Evolutionary conservation across 2,329 filamentous ascomycete species (phyloP).

Genomic region (Microsporum ferrugineum): DNA sequence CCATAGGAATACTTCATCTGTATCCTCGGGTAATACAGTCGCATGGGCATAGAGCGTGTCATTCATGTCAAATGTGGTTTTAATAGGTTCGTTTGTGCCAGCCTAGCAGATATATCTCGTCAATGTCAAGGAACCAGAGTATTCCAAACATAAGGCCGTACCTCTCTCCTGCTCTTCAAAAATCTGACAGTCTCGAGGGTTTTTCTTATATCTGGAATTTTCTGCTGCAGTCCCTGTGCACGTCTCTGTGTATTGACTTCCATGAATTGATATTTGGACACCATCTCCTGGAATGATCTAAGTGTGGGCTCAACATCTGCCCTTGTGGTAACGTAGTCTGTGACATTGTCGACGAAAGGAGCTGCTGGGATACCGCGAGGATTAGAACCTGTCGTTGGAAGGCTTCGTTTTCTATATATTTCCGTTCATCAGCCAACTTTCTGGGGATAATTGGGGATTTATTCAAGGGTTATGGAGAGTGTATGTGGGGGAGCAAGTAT

Average conservation of each 20-base stretch:
- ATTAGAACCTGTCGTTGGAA: conserved; percentile 23
- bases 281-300: conserved; percentile 37
- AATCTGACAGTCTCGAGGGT: conserved; percentile 87
- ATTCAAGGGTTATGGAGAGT: neutral
- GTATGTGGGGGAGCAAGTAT: conserved; percentile 8
- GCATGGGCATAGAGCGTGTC: conserved; percentile 91
- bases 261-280: conserved; percentile 99
- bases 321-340: conserved; percentile 36
- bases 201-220: conserved; percentile 95
- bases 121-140: neutral
- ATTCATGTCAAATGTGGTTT: conserved; percentile 92
- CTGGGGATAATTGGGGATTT: neutral
- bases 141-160: conserved; percentile 26
- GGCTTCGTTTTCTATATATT: neutral
- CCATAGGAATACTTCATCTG: conserved; percentile 87
- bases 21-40: conserved; percentile 58
- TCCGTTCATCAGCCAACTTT: neutral
- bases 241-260: conserved; percentile 83
- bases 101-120: conserved; percentile 11
- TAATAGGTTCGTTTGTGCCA: conserved; percentile 48
- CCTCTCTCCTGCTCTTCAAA: conserved; percentile 63
- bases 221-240: conserved; percentile 71
- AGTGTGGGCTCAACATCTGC: conserved; percentile 38
- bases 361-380: conserved; percentile 37
- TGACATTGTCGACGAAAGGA: conserved; percentile 38